Conservation (phyloP, 495 filamentous ascomycete species). For the Neurospora terricola region DNA sequence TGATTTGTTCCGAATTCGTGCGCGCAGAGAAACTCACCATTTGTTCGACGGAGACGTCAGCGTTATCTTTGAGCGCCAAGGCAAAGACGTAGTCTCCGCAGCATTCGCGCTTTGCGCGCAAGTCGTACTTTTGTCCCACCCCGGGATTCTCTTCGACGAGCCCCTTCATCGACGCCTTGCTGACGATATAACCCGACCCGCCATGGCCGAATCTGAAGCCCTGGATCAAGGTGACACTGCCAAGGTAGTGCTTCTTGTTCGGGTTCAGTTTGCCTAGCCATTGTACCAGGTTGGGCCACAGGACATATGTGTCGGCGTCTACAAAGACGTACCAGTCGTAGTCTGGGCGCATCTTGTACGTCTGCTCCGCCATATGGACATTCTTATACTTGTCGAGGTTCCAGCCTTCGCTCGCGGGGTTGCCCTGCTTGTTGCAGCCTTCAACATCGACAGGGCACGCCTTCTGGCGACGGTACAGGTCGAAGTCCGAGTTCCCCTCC, state of each 20-base stretch:
- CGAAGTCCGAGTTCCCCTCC: conserved; percentile 38
- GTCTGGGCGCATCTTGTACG: conserved; percentile 32
- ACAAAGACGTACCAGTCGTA: conserved; percentile 62
- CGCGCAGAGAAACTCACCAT: conserved; percentile 28
- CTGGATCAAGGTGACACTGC: conserved; percentile 46
- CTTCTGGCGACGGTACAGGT: conserved; percentile 42
- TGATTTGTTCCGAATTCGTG: conserved; percentile 30
- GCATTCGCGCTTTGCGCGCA: conserved; percentile 46
- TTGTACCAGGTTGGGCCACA: conserved; percentile 49
- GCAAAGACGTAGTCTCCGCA: conserved; percentile 61
- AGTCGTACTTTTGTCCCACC: conserved; percentile 41
- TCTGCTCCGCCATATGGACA: conserved; percentile 35
- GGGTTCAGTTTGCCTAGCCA: conserved; percentile 47
- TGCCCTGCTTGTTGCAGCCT: conserved; percentile 26
- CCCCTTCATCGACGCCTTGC: conserved; percentile 42
- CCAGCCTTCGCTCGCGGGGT: conserved; percentile 35
- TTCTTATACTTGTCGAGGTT: conserved; percentile 40
- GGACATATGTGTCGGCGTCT: conserved; percentile 58
- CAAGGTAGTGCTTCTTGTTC: conserved; percentile 43
- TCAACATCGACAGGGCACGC: conserved; percentile 31
- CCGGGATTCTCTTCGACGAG: conserved; percentile 29
- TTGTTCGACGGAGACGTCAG: conserved; percentile 18
- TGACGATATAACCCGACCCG: conserved; percentile 58
- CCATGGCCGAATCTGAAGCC: conserved; percentile 55
- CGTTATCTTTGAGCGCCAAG: conserved; percentile 44